Conservation (phyloP, 1,139 yeast genomes). For the Lodderomyces pseudojiufengensis region DNA sequence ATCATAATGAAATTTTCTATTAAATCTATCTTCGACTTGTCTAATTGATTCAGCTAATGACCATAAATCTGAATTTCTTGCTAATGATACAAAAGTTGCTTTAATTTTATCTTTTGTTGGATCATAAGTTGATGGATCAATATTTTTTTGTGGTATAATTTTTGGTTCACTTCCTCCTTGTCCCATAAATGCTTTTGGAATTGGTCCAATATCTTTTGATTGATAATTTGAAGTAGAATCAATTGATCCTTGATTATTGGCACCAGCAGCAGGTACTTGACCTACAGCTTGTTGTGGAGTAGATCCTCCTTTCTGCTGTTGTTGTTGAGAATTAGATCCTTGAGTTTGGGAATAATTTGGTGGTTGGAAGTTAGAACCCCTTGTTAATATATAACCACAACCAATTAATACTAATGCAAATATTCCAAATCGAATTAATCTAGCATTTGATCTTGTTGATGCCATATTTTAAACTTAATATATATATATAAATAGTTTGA, state of each 20-base stretch:
- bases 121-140: conserved; percentile 11
- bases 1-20: conserved; percentile 39
- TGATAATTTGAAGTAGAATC: conserved; percentile 10
- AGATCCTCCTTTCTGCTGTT: not conserved
- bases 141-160: conserved; percentile 12
- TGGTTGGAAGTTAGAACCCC: conserved; percentile 50
- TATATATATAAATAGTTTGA: too few species aligned
- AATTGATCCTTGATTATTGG: conserved; percentile 4
- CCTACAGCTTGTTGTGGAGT: not conserved
- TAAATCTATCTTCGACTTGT: conserved; percentile 45
- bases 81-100: conserved; percentile 46
- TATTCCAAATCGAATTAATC: conserved; percentile 57
- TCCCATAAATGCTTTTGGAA: conserved; percentile 9
- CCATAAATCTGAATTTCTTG: conserved; percentile 39
- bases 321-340: conserved; percentile 5
- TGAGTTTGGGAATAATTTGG: conserved; percentile 6
- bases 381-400: conserved; percentile 58
- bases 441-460: conserved; percentile 56
- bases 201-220: conserved; percentile 9
- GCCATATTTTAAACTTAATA: conserved; percentile 18
- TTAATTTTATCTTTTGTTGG: conserved; percentile 26
- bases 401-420: conserved; percentile 55
- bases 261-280: not conserved
- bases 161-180: conserved; percentile 12
- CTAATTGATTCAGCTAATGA: conserved; percentile 39